Conservation (phyloP, 1,284 basidiomycete genomes). For the Cryptococcus hybrid region DNA sequence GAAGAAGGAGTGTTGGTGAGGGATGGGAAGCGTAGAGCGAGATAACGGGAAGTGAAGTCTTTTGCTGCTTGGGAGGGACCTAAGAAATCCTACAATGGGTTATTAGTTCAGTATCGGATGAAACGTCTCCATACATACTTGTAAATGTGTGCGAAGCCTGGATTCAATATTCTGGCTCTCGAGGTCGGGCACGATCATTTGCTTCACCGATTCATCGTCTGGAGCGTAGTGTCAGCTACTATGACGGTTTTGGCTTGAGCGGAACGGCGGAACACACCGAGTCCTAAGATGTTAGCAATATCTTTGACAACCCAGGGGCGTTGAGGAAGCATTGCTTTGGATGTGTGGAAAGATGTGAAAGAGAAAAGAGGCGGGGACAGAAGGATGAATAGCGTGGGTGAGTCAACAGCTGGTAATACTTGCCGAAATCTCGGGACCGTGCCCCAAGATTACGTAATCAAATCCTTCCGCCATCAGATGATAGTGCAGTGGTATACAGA, state of each 20-base stretch:
- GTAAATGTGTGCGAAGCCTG: slow-evolving; percentile 34
- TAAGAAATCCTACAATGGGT: slow-evolving; percentile 40
- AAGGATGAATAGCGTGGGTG: no score
- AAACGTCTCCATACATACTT: slow-evolving; percentile 20
- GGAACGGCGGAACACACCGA: slow-evolving; percentile 23
- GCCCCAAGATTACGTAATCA: no score
- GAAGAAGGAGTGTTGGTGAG: slow-evolving; percentile 15
- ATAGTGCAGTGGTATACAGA: neutral
- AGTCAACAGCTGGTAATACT: no score
- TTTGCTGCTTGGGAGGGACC: slow-evolving; percentile 35
- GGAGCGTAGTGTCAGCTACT: neutral
- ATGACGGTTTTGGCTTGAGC: neutral
- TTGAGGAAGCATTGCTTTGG: neutral
- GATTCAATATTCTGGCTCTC: slow-evolving; percentile 33
- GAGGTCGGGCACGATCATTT: slow-evolving; percentile 43
- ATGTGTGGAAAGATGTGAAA: no score
- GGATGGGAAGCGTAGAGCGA: slow-evolving; percentile 35
- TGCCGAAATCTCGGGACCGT: no score
- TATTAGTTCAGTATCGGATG: neutral
- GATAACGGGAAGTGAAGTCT: slow-evolving; percentile 39
- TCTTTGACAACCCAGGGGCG: slow-evolving; percentile 42
- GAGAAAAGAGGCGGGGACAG: no score
- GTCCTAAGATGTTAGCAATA: slow-evolving; percentile 32
- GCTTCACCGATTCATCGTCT: slow-evolving; percentile 44
- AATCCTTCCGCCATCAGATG: no score